Evolutionary conservation across 768 basidiomycete genomes (phyloP).

Genomic region (Trametopsis cervina): DNA sequence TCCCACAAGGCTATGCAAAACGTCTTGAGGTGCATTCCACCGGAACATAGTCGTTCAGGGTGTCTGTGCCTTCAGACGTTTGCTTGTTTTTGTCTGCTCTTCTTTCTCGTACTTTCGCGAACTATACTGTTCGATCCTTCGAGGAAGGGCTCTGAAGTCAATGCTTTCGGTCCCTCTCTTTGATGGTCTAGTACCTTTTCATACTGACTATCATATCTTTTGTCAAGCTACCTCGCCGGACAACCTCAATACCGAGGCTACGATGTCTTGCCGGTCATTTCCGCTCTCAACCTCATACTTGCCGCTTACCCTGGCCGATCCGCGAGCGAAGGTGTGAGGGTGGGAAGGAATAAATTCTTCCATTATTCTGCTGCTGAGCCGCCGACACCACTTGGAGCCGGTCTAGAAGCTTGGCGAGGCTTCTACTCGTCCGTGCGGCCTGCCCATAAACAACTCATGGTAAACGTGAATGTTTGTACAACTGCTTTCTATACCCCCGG

Average conservation of each 20-base stretch:
- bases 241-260: conserved; percentile 34
- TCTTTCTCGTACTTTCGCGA: neutral
- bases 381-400: conserved; percentile 35
- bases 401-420: conserved; percentile 54
- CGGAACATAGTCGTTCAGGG: conserved; percentile 6
- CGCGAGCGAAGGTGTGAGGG: conserved; percentile 38
- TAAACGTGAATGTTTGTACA: conserved; percentile 47
- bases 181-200: neutral
- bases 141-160: no score
- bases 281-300: conserved; percentile 45
- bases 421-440: conserved; percentile 37
- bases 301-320: conserved; percentile 35
- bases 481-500: conserved; percentile 38
- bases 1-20: conserved; percentile 7
- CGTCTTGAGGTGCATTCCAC: conserved; percentile 11
- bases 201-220: conserved; percentile 1
- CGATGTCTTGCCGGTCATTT: conserved; percentile 39
- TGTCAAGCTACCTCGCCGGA: conserved; percentile 38
- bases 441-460: conserved; percentile 40
- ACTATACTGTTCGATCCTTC: no score
- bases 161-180: conserved; percentile 2
- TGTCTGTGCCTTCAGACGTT: conserved; percentile 12
- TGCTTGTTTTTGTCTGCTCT: conserved; percentile 10
- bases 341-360: conserved; percentile 49
- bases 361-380: conserved; percentile 29